Percentiles rank a stretch among this genome's conserved stretches.
These are phyloP conservation scores for Hericium rajendrae DNA, from an alignment of 768 basidiomycete species.

Conservation along the genomic window DNA sequence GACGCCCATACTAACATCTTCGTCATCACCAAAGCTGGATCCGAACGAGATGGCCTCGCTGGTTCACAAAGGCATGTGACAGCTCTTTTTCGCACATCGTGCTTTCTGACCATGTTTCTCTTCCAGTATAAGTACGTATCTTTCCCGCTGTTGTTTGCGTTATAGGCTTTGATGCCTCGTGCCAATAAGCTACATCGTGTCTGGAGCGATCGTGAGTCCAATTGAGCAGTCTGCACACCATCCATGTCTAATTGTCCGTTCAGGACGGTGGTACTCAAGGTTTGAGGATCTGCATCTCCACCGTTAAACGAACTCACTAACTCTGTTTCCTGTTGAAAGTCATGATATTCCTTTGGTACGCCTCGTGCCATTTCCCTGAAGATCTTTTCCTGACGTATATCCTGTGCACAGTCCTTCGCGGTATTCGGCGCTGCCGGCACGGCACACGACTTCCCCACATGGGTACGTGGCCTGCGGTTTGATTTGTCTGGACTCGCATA, in stretches of 20 bases:
- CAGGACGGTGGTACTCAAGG: slow-evolving; percentile 26
- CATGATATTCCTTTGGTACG: slow-evolving; percentile 13
- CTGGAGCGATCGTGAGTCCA: slow-evolving; percentile 20
- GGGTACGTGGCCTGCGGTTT: slow-evolving; percentile 5
- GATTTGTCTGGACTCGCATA: background rate
- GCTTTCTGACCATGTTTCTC: no score
- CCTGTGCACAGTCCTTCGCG: slow-evolving; percentile 17
- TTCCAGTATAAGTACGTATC: no score
- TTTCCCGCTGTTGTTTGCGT: no score
- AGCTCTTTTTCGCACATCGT: background rate
- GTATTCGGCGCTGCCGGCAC: slow-evolving; percentile 22
- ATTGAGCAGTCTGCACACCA: background rate
- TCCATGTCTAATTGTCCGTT: background rate
- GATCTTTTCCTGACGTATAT: background rate
- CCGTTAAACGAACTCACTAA: background rate
- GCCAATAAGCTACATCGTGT: slow-evolving; percentile 22
- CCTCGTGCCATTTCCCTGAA: no score
- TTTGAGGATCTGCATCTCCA: background rate
- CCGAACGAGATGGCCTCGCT: slow-evolving; percentile 20
- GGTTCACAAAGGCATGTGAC: slow-evolving; percentile 21
- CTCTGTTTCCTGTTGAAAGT: background rate
- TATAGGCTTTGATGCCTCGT: no score
- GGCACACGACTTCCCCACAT: slow-evolving; percentile 12
- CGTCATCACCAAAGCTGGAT: slow-evolving; percentile 9
- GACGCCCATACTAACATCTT: background rate